Evolutionary conservation across 352 stramenopile genomes (phyloP).

Genomic region (Phytophthora hibernalis): DNA sequence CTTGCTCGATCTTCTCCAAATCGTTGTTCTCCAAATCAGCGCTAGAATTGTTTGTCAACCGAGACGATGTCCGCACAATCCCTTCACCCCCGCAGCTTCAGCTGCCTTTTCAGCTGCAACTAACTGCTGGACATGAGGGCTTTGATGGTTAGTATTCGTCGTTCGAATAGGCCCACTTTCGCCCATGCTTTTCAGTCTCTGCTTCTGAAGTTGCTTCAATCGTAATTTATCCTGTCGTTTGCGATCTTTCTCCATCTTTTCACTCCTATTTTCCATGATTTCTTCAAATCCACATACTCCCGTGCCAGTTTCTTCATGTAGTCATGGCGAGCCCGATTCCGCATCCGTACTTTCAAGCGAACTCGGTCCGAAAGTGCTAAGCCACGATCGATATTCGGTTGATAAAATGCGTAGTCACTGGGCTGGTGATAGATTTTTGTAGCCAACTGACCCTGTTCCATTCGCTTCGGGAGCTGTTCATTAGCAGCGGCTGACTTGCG

Average conservation of each 20-base stretch:
- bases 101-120: conserved; percentile 46
- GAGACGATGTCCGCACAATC: conserved; percentile 79
- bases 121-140: conserved; percentile 46
- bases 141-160: conserved; percentile 51
- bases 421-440: conserved; percentile 78
- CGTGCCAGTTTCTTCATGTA: conserved; percentile 73
- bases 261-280: conserved; percentile 82
- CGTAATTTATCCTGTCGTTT: conserved; percentile 87
- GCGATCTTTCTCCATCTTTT: conserved; percentile 90
- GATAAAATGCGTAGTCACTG: conserved; percentile 80
- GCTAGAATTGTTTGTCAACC: conserved; percentile 88
- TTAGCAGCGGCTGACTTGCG: conserved; percentile 61
- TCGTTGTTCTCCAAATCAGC: conserved; percentile 77
- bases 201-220: conserved; percentile 75
- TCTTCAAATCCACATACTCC: conserved; percentile 86
- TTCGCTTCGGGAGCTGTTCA: conserved; percentile 59
- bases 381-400: conserved; percentile 68
- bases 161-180: conserved; percentile 39
- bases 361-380: conserved; percentile 58
- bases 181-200: conserved; percentile 35
- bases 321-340: conserved; percentile 74
- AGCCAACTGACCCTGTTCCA: conserved; percentile 49
- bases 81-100: conserved; percentile 31
- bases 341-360: conserved; percentile 63
- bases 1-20: conserved; percentile 85